A percentile compares a stretch with the other conserved stretches of the same genome.
Evolutionary conservation across 805 yeast species (phyloP).

Genomic region (Candida takata): DNA sequence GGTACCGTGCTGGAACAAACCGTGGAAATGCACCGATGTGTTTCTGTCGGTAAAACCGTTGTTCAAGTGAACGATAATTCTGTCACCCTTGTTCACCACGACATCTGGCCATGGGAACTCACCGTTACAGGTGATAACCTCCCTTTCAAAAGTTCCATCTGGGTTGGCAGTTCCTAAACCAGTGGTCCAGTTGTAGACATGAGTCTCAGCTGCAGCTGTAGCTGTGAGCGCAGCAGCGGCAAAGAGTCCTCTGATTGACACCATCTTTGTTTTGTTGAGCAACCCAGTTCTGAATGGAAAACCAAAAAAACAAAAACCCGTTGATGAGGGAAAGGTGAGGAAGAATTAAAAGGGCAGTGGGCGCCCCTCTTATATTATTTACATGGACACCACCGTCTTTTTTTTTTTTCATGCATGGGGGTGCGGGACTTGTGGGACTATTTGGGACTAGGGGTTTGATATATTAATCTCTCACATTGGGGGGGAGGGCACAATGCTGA

Average conservation of each 20-base stretch:
- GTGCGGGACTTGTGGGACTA: too few species aligned
- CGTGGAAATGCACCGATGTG: slow-evolving; percentile 79
- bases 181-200: slow-evolving; percentile 57
- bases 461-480: too few species aligned
- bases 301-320: too few species aligned
- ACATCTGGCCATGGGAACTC: slow-evolving; percentile 83
- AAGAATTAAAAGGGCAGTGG: too few species aligned
- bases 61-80: slow-evolving; percentile 60
- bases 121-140: slow-evolving; percentile 39
- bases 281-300: too few species aligned
- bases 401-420: too few species aligned
- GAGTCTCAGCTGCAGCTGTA: slow-evolving; percentile 33
- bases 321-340: too few species aligned
- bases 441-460: too few species aligned
- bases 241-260: slow-evolving; percentile 5
- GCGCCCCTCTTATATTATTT: too few species aligned
- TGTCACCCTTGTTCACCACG: slow-evolving; percentile 72
- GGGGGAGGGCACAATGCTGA: too few species aligned
- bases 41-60: slow-evolving; percentile 64
- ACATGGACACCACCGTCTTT: too few species aligned
- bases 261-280: slow-evolving; percentile 3
- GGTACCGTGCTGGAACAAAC: slow-evolving; percentile 70
- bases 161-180: slow-evolving; percentile 45
- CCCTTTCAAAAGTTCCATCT: slow-evolving; percentile 34
- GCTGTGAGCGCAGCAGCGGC: slow-evolving; percentile 4